Conservation (phyloP, 2,329 filamentous ascomycete genomes). For the Cytospora piceicola region DNA sequence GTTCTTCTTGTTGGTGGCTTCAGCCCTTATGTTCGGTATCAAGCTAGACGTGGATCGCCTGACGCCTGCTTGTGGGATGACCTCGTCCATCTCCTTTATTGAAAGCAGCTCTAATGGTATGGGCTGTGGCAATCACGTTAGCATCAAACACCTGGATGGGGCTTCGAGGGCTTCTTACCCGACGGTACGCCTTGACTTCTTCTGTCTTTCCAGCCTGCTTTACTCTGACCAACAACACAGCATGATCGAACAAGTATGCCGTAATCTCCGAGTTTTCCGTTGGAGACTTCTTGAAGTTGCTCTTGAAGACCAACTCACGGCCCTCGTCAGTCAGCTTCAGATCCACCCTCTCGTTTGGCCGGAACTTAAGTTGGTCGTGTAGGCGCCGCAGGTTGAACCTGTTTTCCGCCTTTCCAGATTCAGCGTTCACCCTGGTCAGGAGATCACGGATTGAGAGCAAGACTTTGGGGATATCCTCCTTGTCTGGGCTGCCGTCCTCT, state of each 20-base stretch:
- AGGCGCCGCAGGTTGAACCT: constrained; percentile 93
- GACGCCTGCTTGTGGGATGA: constrained; percentile 79
- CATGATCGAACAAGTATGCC: constrained; percentile 95
- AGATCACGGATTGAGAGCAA: constrained; percentile 85
- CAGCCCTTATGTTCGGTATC: constrained; percentile 59
- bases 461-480: constrained; percentile 88
- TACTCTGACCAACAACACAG: constrained; percentile 85
- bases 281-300: constrained; percentile 87
- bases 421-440: constrained; percentile 84
- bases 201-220: constrained; percentile 93
- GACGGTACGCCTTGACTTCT: constrained; percentile 92
- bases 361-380: constrained; percentile 89
- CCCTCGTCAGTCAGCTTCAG: constrained; percentile 92
- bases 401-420: constrained; percentile 97
- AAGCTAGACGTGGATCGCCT: constrained; percentile 90
- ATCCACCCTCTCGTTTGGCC: constrained; percentile 87
- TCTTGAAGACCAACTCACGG: constrained; percentile 92
- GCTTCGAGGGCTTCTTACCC: constrained; percentile 46
- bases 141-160: not conserved
- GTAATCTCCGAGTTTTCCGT: constrained; percentile 89
- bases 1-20: constrained; percentile 66
- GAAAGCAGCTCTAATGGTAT: constrained; percentile 92
- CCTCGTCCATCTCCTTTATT: constrained; percentile 96
- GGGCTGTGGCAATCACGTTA: constrained; percentile 55
- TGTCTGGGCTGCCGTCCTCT: constrained; percentile 85